These are phyloP conservation scores for Rostrohypoxylon terebratum DNA, from an alignment of 495 filamentous ascomycete species.

Conservation along the genomic window DNA sequence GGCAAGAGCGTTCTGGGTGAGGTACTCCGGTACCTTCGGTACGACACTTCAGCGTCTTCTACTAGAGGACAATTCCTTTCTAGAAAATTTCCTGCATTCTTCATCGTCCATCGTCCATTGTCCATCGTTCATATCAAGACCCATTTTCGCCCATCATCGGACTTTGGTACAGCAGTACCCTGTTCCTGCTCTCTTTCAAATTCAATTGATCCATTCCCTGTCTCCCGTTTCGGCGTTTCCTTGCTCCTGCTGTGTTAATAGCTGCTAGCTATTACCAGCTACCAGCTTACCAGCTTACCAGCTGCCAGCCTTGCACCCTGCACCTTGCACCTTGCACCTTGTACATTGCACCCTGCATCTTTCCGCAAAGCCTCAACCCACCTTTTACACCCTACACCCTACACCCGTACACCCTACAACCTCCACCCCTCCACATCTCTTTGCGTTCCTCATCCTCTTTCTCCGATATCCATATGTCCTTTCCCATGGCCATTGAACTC, in stretches of 20 bases:
- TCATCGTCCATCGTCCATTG: neutral
- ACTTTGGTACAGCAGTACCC: too few species aligned
- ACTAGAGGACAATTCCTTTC: slow-evolving; percentile 36
- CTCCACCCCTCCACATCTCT: neutral
- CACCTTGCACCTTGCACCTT: neutral
- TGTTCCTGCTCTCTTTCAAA: too few species aligned
- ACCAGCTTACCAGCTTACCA: neutral
- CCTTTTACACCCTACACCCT: neutral
- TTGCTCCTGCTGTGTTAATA: too few species aligned
- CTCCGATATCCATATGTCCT: neutral
- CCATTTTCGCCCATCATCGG: too few species aligned
- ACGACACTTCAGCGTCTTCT: neutral
- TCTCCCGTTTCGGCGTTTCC: too few species aligned
- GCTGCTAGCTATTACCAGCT: too few species aligned
- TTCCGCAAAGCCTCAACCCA: slow-evolving; percentile 36
- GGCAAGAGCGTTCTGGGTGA: neutral
- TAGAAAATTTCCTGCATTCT: slow-evolving; percentile 27
- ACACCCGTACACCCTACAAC: neutral
- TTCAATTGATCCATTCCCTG: neutral
- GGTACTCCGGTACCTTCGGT: neutral
- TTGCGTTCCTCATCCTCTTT: neutral
- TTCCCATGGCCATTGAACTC: neutral
- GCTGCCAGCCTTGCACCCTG: slow-evolving; percentile 26
- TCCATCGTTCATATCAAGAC: too few species aligned
- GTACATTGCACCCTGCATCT: neutral